phyloP scores from a whole-genome alignment of 805 yeast species.

The Komagataella populi region DNA sequence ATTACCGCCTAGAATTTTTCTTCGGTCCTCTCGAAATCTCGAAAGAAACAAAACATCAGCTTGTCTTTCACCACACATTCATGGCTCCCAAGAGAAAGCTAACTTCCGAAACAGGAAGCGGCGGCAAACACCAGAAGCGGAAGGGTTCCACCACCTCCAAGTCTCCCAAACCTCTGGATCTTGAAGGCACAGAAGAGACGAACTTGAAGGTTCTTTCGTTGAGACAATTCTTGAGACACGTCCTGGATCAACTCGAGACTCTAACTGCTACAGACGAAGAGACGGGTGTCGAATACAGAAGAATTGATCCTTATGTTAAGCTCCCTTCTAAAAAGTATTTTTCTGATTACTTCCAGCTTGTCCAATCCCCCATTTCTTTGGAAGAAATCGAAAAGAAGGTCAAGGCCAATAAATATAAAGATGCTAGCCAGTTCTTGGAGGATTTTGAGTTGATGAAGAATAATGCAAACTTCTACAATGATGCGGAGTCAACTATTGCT shows the following conservation, averaged over 20 bases:
- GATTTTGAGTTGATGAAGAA: constrained; percentile 57
- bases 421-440: constrained; percentile 28
- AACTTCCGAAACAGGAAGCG: background rate
- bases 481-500: constrained; percentile 50
- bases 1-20: background rate
- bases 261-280: background rate
- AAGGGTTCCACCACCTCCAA: background rate
- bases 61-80: background rate
- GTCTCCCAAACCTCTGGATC: background rate
- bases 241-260: background rate
- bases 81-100: background rate
- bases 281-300: background rate
- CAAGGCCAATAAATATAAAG: constrained; percentile 19
- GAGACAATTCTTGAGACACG: background rate
- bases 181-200: background rate
- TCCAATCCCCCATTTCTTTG: constrained; percentile 54
- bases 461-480: constrained; percentile 67
- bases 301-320: constrained; percentile 17
- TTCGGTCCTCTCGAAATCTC: background rate
- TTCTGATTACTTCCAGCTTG: constrained; percentile 67
- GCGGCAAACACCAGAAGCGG: background rate
- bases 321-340: constrained; percentile 64
- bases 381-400: constrained; percentile 46
- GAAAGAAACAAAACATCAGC: background rate
- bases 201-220: background rate